A percentile compares a stretch with the other conserved stretches of the same genome.
Evolutionary conservation across 1,284 basidiomycete species (phyloP).

Genomic region (Ustanciosporium gigantosporum): DNA sequence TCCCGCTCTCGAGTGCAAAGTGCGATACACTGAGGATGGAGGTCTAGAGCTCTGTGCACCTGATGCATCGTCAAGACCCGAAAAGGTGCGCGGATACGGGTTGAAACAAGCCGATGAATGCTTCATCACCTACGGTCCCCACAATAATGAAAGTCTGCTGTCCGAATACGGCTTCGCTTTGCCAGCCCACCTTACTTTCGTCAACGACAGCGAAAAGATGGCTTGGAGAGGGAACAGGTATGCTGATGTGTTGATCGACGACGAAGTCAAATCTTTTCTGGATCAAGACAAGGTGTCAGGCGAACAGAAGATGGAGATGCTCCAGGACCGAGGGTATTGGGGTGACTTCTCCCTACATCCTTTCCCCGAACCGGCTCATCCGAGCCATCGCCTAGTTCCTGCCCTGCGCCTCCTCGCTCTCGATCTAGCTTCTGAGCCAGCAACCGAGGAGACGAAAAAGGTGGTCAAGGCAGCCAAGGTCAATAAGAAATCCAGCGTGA

Average conservation of each 20-base stretch:
- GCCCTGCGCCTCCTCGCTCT: constrained; percentile 46
- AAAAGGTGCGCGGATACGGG: background rate
- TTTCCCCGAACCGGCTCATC: constrained; percentile 47
- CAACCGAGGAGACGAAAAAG: background rate
- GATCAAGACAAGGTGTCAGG: constrained; percentile 16
- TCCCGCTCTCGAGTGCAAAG: constrained; percentile 35
- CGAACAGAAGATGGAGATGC: constrained; percentile 37
- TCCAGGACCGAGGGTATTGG: constrained; percentile 52
- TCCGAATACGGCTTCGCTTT: constrained; percentile 56
- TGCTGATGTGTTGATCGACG: constrained; percentile 42
- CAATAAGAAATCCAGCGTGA: constrained; percentile 7
- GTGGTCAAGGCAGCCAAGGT: constrained; percentile 13
- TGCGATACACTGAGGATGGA: constrained; percentile 21
- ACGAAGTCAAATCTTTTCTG: constrained; percentile 17
- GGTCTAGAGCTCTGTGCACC: constrained; percentile 46
- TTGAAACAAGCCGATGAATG: constrained; percentile 39
- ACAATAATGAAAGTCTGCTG: constrained; percentile 45
- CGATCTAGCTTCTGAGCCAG: constrained; percentile 1
- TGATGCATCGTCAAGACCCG: background rate
- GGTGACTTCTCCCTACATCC: constrained; percentile 52
- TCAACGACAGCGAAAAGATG: background rate
- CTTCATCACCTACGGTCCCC: constrained; percentile 54
- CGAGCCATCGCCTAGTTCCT: constrained; percentile 48
- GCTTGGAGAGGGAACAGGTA: constrained; percentile 43
- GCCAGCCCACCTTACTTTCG: constrained; percentile 1